Evolutionary conservation across 345 rosid genomes (phyloP).

Genomic region (Aquilaria yunnanensis): DNA sequence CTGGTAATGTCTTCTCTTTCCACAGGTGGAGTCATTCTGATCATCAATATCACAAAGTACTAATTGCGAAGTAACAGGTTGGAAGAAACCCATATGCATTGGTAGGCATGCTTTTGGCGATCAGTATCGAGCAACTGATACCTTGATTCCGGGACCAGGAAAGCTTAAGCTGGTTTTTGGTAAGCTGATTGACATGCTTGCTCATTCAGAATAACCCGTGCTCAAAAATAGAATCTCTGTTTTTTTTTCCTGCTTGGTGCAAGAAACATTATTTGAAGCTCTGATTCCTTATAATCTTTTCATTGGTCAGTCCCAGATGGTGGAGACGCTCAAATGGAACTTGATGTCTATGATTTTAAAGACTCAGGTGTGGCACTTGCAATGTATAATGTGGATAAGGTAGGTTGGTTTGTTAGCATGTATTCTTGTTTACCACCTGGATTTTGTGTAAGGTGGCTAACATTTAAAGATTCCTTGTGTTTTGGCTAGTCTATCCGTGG

Average conservation of each 20-base stretch:
- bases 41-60: constrained; percentile 2
- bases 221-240: too few species aligned
- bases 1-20: constrained; percentile 44
- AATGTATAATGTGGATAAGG: constrained; percentile 98
- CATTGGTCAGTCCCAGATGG: constrained; percentile 58
- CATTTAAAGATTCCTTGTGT: constrained; percentile 11
- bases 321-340: constrained; percentile 58
- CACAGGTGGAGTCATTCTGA: constrained; percentile 1
- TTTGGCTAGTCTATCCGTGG: constrained; percentile 69
- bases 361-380: constrained; percentile 95
- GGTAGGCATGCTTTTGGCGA: constrained; percentile 99
- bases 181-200: constrained; percentile 34
- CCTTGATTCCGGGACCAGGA: constrained; percentile 75
- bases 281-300: constrained; percentile 3
- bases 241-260: too few species aligned
- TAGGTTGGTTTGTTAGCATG: constrained; percentile 19
- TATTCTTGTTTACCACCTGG: constrained; percentile 6
- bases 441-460: constrained; percentile 9
- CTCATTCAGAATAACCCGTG: constrained; percentile 1
- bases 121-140: constrained; percentile 92
- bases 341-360: constrained; percentile 75
- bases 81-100: constrained; percentile 94
- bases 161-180: constrained; percentile 93
- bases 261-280: neutral
- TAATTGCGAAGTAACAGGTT: constrained; percentile 43